These are phyloP conservation scores for Coniferiporia sulphurascens DNA, from an alignment of 1,284 basidiomycete species.

Conservation along the genomic window DNA sequence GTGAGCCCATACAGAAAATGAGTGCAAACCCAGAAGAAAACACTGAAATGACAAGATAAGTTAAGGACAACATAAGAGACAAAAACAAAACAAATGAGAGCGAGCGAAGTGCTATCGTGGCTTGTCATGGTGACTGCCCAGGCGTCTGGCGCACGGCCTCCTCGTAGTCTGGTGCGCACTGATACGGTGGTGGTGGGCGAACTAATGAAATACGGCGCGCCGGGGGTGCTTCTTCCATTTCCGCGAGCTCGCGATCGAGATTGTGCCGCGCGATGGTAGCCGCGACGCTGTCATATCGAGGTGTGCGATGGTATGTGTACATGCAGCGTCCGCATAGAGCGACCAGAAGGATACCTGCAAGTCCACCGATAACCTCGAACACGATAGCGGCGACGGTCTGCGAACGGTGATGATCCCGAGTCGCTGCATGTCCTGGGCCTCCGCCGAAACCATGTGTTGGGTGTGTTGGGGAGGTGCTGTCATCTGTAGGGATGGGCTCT, in stretches of 20 bases:
- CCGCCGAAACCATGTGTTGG: not conserved
- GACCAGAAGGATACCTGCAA: slow-evolving; percentile 32
- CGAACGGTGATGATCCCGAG: not conserved
- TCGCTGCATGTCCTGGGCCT: not conserved
- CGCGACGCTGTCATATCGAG: slow-evolving; percentile 40
- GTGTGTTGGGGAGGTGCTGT: not conserved
- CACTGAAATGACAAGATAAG: not conserved
- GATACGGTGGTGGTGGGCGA: slow-evolving; percentile 12
- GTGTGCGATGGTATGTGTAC: slow-evolving; percentile 40
- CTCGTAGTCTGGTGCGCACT: slow-evolving; percentile 14
- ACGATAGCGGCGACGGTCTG: slow-evolving; percentile 35
- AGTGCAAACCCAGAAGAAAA: not conserved
- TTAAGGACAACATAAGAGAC: not conserved
- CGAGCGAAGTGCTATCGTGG: not conserved
- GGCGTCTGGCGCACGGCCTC: not conserved
- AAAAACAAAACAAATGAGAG: too few relatives aligned
- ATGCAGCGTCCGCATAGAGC: slow-evolving; percentile 36
- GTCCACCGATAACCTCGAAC: slow-evolving; percentile 43
- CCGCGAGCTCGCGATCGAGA: slow-evolving; percentile 48
- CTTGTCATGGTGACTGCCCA: not conserved
- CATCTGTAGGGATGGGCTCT: not conserved
- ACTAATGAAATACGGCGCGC: not conserved
- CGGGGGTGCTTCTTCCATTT: slow-evolving; percentile 28
- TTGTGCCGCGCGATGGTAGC: slow-evolving; percentile 39
- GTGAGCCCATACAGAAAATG: not conserved